These are phyloP conservation scores for Toxoplasma gondii DNA, from an alignment of 169 alveolate genomes.

Conservation along the genomic window DNA sequence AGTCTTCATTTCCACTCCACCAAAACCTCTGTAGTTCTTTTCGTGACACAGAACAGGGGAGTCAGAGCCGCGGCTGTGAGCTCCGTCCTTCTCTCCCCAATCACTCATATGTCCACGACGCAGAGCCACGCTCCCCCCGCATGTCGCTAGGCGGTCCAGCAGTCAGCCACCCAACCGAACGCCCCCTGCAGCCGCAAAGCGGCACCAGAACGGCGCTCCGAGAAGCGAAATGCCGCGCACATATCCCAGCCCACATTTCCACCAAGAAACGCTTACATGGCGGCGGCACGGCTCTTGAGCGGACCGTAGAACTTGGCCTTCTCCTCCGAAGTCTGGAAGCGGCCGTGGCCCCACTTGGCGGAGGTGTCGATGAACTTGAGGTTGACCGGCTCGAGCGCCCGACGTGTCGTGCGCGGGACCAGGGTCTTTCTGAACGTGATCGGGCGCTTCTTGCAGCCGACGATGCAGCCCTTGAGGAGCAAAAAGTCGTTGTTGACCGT, in stretches of 20 bases:
- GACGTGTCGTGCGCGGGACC: conserved; percentile 92
- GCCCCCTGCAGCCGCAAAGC: background rate
- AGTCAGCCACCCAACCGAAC: background rate
- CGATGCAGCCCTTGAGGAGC: conserved; percentile 98
- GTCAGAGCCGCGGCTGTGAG: background rate
- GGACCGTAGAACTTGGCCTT: conserved; percentile 97
- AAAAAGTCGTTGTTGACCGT: conserved; percentile 97
- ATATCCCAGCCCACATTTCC: background rate
- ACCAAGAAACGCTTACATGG: background rate
- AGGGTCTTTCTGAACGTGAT: conserved; percentile 97
- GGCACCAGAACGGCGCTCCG: background rate
- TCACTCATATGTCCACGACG: background rate
- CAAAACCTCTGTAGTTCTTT: background rate
- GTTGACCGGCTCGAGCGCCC: conserved; percentile 94
- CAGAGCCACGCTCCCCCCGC: background rate
- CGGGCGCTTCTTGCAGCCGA: conserved; percentile 98
- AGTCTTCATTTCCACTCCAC: background rate
- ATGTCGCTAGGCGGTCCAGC: background rate
- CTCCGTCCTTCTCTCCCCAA: background rate
- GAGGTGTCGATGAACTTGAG: conserved; percentile 99
- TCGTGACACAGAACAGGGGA: background rate
- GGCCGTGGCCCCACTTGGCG: conserved; percentile 99
- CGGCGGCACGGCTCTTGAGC: conserved; percentile 73
- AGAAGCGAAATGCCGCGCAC: background rate
- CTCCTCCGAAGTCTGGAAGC: conserved; percentile 99